Percentiles rank a stretch among this genome's conserved stretches.
phyloP scores from a whole-genome alignment of 345 rosid genomes.

The thale cress (Arabidopsis thaliana) region TAIR10.1 NC_003070.9:8872001-8872500 shows the following conservation, averaged over 20 bases:
- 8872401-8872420: slow-evolving; percentile 14
- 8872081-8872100: not conserved
- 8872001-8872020: not conserved
- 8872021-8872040: not conserved
- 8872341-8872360: not conserved
- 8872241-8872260: slow-evolving; percentile 6
- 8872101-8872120: not conserved
- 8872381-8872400: slow-evolving; percentile 12
- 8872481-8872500: not conserved
- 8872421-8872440: not conserved
- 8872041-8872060: not conserved
- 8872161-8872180: slow-evolving; percentile 20
- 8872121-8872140: not conserved
- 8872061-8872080: not conserved
- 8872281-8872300: slow-evolving; percentile 17
- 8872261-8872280: slow-evolving; percentile 27
- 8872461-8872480: not conserved
- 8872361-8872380: not conserved
- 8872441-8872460: slow-evolving; percentile 6
- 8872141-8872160: not conserved
- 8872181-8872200: slow-evolving; percentile 20
- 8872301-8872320: slow-evolving; percentile 9
- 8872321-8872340: slow-evolving; percentile 17
- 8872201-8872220: not conserved
- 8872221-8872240: slow-evolving; percentile 4